Percentiles rank a stretch among this genome's conserved stretches.
Conservation (phyloP, 495 filamentous ascomycete species). For the Hypoxylon fuscum region DNA sequence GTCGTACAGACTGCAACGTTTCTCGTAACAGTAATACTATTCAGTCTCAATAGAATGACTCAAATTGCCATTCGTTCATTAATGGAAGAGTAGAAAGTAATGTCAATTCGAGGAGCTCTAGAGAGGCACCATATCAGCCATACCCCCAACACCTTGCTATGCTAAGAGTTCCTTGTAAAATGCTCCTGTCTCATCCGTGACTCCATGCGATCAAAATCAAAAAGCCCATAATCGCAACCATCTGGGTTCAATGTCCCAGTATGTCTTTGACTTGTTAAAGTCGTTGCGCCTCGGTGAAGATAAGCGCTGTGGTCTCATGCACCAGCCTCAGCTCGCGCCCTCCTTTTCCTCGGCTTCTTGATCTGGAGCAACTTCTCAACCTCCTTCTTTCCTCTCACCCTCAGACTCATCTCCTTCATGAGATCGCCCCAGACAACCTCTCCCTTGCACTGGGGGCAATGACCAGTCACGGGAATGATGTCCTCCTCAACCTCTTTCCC, state of each 20-base stretch:
- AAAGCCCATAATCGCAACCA: too few relatives aligned
- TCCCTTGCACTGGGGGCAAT: constrained; percentile 74
- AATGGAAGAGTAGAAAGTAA: too few relatives aligned
- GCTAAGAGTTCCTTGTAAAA: neutral
- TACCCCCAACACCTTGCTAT: constrained; percentile 17
- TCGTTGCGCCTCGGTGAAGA: too few relatives aligned
- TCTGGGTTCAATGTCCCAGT: too few relatives aligned
- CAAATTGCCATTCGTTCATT: neutral
- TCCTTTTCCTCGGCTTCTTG: constrained; percentile 59
- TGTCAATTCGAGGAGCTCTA: neutral
- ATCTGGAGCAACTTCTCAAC: constrained; percentile 72
- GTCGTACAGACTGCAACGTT: constrained; percentile 20
- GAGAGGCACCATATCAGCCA: neutral
- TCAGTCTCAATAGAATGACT: neutral
- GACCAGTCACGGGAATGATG: constrained; percentile 73
- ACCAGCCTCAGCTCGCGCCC: constrained; percentile 24
- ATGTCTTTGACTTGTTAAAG: too few relatives aligned
- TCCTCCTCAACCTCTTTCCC: constrained; percentile 50
- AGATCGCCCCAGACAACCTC: constrained; percentile 76
- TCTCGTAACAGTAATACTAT: neutral
- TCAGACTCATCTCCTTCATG: constrained; percentile 80
- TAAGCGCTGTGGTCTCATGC: neutral
- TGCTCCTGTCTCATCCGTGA: neutral
- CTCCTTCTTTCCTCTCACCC: constrained; percentile 72
- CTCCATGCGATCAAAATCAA: too few relatives aligned